Conservation (phyloP, 2,329 filamentous ascomycete species). For the Stenocarpella maydis region DNA sequence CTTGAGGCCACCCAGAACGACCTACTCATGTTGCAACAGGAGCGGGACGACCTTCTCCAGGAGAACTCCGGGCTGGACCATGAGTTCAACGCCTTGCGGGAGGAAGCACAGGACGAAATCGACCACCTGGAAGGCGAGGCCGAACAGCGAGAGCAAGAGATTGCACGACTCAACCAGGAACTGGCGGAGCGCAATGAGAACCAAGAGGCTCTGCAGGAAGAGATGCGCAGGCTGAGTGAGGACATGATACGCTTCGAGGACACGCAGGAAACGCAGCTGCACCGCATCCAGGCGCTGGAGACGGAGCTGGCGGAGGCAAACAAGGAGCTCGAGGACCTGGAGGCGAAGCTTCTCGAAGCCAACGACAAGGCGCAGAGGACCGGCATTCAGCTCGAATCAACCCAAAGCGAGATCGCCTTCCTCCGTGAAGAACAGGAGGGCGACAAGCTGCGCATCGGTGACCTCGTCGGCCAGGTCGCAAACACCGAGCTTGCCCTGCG, state of each 20-base stretch:
- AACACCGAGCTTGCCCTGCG: slow-evolving; percentile 81
- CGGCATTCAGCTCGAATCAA: slow-evolving; percentile 89
- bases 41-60: slow-evolving; percentile 85
- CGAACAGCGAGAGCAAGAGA: slow-evolving; percentile 76
- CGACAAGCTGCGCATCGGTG: slow-evolving; percentile 97
- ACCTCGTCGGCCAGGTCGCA: slow-evolving; percentile 84
- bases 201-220: slow-evolving; percentile 88
- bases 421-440: slow-evolving; percentile 94
- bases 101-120: slow-evolving; percentile 72
- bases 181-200: slow-evolving; percentile 83
- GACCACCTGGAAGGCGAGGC: slow-evolving; percentile 74
- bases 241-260: slow-evolving; percentile 88
- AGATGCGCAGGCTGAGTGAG: slow-evolving; percentile 92
- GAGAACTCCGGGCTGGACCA: slow-evolving; percentile 64
- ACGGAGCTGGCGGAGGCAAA: slow-evolving; percentile 84
- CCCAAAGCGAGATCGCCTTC: slow-evolving; percentile 93
- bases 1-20: slow-evolving; percentile 82
- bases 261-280: slow-evolving; percentile 80
- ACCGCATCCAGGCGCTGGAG: slow-evolving; percentile 83
- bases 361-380: slow-evolving; percentile 89
- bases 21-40: slow-evolving; percentile 77
- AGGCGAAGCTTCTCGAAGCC: slow-evolving; percentile 82
- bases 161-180: slow-evolving; percentile 74
- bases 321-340: slow-evolving; percentile 84
- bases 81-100: slow-evolving; percentile 67